These are phyloP conservation scores for Drechslerella dactyloides DNA, from an alignment of 2,329 filamentous ascomycete genomes.

Conservation along the genomic window DNA sequence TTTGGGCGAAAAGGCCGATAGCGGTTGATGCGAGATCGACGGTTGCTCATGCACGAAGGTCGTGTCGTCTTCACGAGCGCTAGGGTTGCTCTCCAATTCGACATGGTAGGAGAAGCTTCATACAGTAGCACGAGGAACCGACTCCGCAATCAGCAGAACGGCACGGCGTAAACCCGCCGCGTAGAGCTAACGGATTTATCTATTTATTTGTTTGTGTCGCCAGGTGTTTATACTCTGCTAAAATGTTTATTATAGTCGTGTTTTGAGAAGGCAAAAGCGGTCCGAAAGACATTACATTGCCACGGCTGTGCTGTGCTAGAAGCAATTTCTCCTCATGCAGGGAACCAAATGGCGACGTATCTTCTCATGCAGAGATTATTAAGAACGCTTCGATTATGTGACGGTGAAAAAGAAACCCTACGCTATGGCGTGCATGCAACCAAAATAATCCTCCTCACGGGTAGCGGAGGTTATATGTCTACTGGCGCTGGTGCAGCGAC, in stretches of 20 bases:
- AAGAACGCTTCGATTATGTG: conserved; percentile 38
- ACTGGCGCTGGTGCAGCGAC: conserved; percentile 4
- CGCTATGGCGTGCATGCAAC: conserved; percentile 46
- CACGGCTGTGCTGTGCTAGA: conserved; percentile 1
- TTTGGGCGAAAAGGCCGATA: conserved; percentile 23
- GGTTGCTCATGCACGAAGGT: conserved; percentile 48
- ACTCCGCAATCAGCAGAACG: not conserved
- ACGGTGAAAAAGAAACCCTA: conserved; percentile 27
- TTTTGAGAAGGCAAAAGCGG: not conserved
- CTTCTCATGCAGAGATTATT: conserved; percentile 3
- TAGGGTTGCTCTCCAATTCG: conserved; percentile 15
- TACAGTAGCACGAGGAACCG: not conserved
- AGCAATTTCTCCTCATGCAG: conserved; percentile 8
- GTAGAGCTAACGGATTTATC: conserved; percentile 9
- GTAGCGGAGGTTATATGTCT: conserved; percentile 26
- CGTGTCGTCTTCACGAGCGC: conserved; percentile 24
- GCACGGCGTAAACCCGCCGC: not conserved
- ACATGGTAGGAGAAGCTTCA: not conserved
- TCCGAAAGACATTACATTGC: not conserved
- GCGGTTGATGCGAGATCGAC: conserved; percentile 46
- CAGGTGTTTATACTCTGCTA: not conserved
- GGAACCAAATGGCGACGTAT: conserved; percentile 6
- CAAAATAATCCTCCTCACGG: conserved; percentile 44
- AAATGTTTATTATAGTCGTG: not conserved
- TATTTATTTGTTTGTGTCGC: not conserved